Conservation (phyloP, 257 asterid genomes). For the Salvia hispanica region DNA sequence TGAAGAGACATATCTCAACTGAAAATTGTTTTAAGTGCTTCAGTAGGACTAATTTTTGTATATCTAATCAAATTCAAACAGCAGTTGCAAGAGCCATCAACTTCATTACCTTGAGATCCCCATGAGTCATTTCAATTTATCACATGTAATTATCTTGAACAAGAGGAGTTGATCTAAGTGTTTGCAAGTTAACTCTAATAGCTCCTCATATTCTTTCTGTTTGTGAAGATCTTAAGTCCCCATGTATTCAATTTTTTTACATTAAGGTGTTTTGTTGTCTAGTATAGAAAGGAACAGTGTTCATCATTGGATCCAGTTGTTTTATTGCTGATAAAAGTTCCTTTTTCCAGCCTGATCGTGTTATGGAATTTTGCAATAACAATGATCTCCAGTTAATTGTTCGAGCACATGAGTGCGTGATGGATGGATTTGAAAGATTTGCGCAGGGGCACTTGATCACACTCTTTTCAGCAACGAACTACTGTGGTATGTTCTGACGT, state of each 20-base stretch:
- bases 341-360: slow-evolving; percentile 90
- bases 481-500: slow-evolving; percentile 70
- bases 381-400: slow-evolving; percentile 96
- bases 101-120: neutral
- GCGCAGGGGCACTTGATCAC: slow-evolving; percentile 99
- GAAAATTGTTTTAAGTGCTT: too few relatives aligned
- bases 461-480: slow-evolving; percentile 96
- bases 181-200: neutral
- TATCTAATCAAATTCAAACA: too few relatives aligned
- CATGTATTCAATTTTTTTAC: slow-evolving; percentile 5
- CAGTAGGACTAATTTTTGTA: too few relatives aligned
- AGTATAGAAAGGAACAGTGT: neutral
- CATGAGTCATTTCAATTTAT: neutral
- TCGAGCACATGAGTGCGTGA: slow-evolving; percentile 98
- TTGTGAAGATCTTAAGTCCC: neutral
- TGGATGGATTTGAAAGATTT: slow-evolving; percentile 99
- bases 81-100: neutral
- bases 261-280: slow-evolving; percentile 6
- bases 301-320: neutral
- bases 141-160: neutral
- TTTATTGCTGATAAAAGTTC: slow-evolving; percentile 20
- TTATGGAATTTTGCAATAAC: slow-evolving; percentile 95
- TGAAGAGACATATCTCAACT: too few relatives aligned
- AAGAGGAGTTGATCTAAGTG: slow-evolving; percentile 5
- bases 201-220: neutral